Evolutionary conservation across 805 yeast genomes (phyloP), one percentile per base, ranked within the genome.

Genomic region (Hanseniaspora lindneri): DNA sequence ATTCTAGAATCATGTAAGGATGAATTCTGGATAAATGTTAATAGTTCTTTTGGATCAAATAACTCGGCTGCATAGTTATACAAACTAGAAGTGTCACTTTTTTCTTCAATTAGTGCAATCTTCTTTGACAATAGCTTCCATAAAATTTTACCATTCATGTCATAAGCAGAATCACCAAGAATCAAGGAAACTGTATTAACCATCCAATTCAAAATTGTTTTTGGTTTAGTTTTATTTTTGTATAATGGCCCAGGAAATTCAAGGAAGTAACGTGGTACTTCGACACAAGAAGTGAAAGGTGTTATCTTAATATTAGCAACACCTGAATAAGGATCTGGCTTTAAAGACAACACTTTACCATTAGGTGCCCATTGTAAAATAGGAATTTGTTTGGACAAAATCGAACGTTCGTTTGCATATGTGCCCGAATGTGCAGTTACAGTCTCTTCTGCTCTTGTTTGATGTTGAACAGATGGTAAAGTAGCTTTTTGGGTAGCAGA

Each of bases 141-240:
- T 20, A 61, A 44, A 17, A 57, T 54, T 3, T 51, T 52, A 17
- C 58, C 61, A 23, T 44, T 25, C 1, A 55, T 41, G 10, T 56
- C 53, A 9, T 53, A 49, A 7, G 54, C 55, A 13, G 53, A 54
- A n/a, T 50, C 49, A 8, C 51, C 47, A 20, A 13, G 10, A 7
- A 59, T 54, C 10, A 62, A 41, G 4, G 52, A 56, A 14, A 64
- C 53, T 41, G 65, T 63, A 2, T 67, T 70, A 19, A 65, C 67
- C n/a, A 80, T 54, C 81, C 95, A 82, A 50, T 79, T 74, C 52
- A 77, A 83, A 8, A 85, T 59, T 36, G 80, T 92, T 57, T 79
- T 82, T 59, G 69, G 69, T 59, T 75, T 80, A 1, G 77, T 65
- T 58, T 77, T 83, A 36, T 58, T 56, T 24, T 62, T 58, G 3